Percentiles rank a stretch among this genome's conserved stretches.
Conservation (phyloP, 2,329 filamentous ascomycete species). For the Trichoderma afroharzianum region DNA sequence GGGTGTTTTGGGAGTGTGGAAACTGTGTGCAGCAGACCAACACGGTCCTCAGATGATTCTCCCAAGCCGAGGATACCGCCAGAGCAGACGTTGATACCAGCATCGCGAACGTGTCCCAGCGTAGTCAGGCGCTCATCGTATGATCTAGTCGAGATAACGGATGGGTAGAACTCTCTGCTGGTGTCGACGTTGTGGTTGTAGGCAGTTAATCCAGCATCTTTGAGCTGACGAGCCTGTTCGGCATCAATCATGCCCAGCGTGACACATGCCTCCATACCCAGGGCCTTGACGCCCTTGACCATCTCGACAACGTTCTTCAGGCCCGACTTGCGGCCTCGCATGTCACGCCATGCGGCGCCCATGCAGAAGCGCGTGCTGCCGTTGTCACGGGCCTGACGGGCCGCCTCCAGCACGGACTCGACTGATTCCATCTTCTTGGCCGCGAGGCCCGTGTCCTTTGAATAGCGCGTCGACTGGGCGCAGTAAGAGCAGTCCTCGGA, state of each 20-base stretch:
- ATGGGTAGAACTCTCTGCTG: constrained; percentile 82
- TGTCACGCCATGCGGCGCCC: constrained; percentile 91
- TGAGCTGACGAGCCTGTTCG: constrained; percentile 75
- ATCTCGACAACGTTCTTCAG: constrained; percentile 82
- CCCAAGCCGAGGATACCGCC: constrained; percentile 85
- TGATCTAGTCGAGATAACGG: constrained; percentile 76
- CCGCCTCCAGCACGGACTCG: constrained; percentile 75
- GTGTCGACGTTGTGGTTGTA: constrained; percentile 97
- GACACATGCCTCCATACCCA: constrained; percentile 92
- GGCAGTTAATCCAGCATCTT: constrained; percentile 78
- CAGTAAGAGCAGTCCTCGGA: constrained; percentile 93
- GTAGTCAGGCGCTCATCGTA: constrained; percentile 87
- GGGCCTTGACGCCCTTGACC: constrained; percentile 72
- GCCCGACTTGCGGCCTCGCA: constrained; percentile 82
- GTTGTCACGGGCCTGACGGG: constrained; percentile 72
- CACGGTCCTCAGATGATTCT: constrained; percentile 72
- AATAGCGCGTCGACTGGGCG: constrained; percentile 79
- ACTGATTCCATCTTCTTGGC: constrained; percentile 77
- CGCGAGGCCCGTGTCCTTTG: constrained; percentile 71
- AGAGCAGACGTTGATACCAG: constrained; percentile 85
- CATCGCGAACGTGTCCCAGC: constrained; percentile 73
- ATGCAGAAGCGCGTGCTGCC: constrained; percentile 92
- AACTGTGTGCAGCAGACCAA: constrained; percentile 80
- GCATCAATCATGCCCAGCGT: constrained; percentile 89
- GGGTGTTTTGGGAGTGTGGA: constrained; percentile 77